A percentile compares a stretch with the other conserved stretches of the same genome.
Evolutionary conservation across 257 asterid genomes (phyloP).

Genomic region (Ehretia macrophylla): DNA sequence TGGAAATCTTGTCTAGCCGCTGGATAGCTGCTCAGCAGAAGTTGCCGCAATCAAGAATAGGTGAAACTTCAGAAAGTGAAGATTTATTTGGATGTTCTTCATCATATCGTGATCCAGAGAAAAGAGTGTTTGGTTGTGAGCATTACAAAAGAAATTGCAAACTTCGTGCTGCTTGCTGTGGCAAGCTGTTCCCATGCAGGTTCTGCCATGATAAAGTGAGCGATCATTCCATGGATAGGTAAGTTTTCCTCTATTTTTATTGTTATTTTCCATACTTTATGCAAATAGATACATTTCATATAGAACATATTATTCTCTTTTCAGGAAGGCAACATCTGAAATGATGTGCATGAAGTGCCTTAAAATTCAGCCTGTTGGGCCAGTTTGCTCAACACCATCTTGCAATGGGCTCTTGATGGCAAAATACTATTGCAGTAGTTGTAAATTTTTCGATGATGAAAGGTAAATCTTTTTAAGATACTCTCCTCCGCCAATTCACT

Average conservation of each 20-base stretch:
- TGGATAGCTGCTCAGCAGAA: conserved; percentile 99
- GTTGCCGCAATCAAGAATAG: conserved; percentile 50
- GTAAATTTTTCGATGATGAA: conserved; percentile 95
- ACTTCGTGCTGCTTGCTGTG: conserved; percentile 95
- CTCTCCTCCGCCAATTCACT: neutral
- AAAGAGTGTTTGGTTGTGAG: conserved; percentile 74
- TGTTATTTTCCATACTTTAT: neutral
- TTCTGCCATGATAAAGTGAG: conserved; percentile 97
- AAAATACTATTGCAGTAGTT: conserved; percentile 89
- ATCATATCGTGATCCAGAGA: conserved; percentile 78
- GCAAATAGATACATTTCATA: neutral
- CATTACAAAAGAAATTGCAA: conserved; percentile 98
- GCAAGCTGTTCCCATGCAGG: conserved; percentile 80
- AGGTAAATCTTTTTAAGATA: conserved; percentile 42
- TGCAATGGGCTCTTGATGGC: conserved; percentile 83
- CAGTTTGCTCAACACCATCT: conserved; percentile 67
- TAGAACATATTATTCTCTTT: conserved; percentile 13
- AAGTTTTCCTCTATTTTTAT: conserved; percentile 4
- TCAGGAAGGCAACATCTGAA: conserved; percentile 94
- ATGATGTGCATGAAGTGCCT: conserved; percentile 98
- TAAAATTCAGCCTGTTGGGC: conserved; percentile 80
- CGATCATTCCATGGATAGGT: conserved; percentile 98
- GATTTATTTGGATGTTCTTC: conserved; percentile 67
- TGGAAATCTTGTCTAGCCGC: conserved; percentile 50
- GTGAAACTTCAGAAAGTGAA: conserved; percentile 43